Conservation (phyloP, 805 yeast genomes). For the Candida pini region DNA sequence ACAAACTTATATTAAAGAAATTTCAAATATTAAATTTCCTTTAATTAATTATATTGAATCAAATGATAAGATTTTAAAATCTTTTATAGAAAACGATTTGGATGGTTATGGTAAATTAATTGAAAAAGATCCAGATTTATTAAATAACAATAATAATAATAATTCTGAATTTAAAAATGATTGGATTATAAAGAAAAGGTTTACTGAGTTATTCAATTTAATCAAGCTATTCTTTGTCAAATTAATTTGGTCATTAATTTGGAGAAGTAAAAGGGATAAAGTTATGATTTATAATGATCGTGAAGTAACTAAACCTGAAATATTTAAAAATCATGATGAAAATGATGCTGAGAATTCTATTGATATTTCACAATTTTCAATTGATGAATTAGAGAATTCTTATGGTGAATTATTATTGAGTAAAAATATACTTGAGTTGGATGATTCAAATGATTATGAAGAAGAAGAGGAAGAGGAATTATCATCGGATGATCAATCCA, state of each 20-base stretch:
- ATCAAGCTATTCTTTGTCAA: conserved; percentile 3
- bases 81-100: neutral
- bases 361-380: conserved; percentile 6
- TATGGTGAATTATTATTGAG: conserved; percentile 10
- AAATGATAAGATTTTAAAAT: neutral
- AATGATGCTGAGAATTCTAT: conserved; percentile 1
- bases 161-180: conserved; percentile 4
- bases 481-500: neutral
- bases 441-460: conserved; percentile 10
- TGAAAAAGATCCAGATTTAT: conserved; percentile 23
- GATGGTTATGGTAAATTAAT: conserved; percentile 24
- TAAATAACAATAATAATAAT: conserved; percentile 9
- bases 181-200: conserved; percentile 17
- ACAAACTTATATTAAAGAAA: conserved; percentile 59
- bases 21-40: conserved; percentile 43
- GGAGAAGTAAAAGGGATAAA: conserved; percentile 22
- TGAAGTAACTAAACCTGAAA: too few species aligned
- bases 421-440: conserved; percentile 7
- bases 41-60: conserved; percentile 50
- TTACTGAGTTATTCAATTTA: conserved; percentile 5
- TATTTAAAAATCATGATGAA: neutral
- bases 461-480: conserved; percentile 1
- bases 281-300: too few species aligned
- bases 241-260: conserved; percentile 1
- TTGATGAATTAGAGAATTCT: conserved; percentile 4